A percentile compares a stretch with the other conserved stretches of the same genome.
Evolutionary conservation across 2,329 filamentous ascomycete genomes (phyloP).

Genomic region (Eutypa lata): DNA sequence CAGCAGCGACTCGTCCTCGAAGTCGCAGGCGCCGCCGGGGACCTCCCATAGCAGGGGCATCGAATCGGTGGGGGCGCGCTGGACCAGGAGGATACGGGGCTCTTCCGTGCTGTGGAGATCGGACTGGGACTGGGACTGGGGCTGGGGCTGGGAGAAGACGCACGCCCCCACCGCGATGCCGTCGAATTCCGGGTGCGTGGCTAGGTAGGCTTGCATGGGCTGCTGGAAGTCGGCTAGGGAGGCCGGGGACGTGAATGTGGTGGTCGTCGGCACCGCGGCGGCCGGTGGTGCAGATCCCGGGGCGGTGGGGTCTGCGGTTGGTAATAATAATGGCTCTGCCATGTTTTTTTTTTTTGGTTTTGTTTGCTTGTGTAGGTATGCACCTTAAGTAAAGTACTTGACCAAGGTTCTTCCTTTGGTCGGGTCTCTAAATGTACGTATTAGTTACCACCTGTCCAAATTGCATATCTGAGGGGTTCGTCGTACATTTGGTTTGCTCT

Average conservation of each 20-base stretch:
- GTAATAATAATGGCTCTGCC: background rate
- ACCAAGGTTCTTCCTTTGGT: no score
- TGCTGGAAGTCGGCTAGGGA: conserved; percentile 18
- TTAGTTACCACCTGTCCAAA: no score
- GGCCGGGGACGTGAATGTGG: conserved; percentile 16
- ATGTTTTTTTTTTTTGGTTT: background rate
- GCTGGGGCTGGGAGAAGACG: conserved; percentile 18
- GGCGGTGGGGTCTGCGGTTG: background rate
- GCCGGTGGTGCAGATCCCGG: conserved; percentile 9
- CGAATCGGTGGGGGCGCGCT: conserved; percentile 34
- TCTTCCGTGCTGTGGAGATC: background rate
- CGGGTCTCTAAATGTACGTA: no score
- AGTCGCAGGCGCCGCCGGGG: conserved; percentile 38
- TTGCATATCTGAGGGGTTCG: no score
- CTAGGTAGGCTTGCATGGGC: conserved; percentile 18
- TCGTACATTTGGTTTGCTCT: no score
- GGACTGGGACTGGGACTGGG: background rate
- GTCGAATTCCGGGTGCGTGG: conserved; percentile 13
- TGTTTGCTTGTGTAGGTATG: no score
- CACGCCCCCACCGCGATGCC: conserved; percentile 26
- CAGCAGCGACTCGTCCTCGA: conserved; percentile 34
- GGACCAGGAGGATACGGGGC: conserved; percentile 35
- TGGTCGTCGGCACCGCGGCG: no score
- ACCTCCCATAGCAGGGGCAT: conserved; percentile 38
- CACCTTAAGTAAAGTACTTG: no score